These are phyloP conservation scores for Hypoxylon cercidicola DNA, from an alignment of 495 filamentous ascomycete genomes.

Conservation along the genomic window DNA sequence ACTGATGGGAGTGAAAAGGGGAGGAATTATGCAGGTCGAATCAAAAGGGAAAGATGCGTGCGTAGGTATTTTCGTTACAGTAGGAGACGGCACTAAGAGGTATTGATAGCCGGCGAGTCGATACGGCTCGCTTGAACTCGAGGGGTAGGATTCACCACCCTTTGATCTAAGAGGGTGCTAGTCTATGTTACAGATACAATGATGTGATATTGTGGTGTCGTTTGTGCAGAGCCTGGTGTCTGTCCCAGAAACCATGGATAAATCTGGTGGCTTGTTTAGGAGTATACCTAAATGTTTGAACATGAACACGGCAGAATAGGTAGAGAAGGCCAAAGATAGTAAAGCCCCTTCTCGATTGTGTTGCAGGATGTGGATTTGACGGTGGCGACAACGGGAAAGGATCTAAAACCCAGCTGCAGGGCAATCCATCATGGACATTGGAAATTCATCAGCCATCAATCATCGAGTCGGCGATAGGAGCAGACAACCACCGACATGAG, in stretches of 20 bases:
- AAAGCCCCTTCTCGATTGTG: neutral
- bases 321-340: too few relatives aligned
- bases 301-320: too few relatives aligned
- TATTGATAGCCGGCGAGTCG: neutral
- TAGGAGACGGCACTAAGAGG: constrained; percentile 10
- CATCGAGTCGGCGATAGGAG: constrained; percentile 14
- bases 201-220: neutral
- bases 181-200: constrained; percentile 8
- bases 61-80: constrained; percentile 28
- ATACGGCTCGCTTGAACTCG: constrained; percentile 2
- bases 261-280: too few relatives aligned
- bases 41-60: constrained; percentile 34
- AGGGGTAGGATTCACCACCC: constrained; percentile 13
- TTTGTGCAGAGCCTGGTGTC: neutral
- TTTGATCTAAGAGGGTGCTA: neutral
- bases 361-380: neutral
- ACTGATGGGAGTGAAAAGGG: constrained; percentile 3
- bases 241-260: too few relatives aligned
- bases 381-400: neutral
- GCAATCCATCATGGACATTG: constrained; percentile 7
- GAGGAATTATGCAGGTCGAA: constrained; percentile 35
- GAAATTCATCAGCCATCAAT: neutral
- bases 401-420: constrained; percentile 1
- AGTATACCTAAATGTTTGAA: neutral
- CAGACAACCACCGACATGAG: constrained; percentile 19